Base-by-base conservation (phyloP, 768 basidiomycete genomes). In the Russula virescens region DNA sequence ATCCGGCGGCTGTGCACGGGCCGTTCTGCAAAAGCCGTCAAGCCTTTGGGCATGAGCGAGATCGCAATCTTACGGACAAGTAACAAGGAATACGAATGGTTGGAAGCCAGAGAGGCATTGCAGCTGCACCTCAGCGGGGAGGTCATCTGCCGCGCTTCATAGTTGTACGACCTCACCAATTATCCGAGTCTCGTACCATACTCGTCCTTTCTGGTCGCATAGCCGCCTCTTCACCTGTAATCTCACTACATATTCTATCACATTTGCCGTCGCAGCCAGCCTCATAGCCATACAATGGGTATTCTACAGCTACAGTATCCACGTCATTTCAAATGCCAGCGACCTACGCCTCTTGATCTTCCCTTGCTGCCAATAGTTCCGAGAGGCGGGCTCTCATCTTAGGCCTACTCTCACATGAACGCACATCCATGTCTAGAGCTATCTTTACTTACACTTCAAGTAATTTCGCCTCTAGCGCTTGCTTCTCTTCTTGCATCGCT, bases 401-500 rank as follows among this genome's bases (percentile, higher is more conserved):
- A 6, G 93, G 92, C 31, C 89, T 91, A 65, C 45, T 60, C 53
- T 45, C 42, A 31, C 40, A 46, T 69, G 46, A 69, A 58, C 42
- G 18, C 38, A 23, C 26, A 18, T 58, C 26, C 26, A 31, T 13
- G 14, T 13, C 31, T 34, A 56, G 49, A 21, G 50, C 28, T 11
- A 38, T 65, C 25, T 51, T 19, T 52, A 81, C 90, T 80, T 72
- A 92, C 83, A 98, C 88, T 73, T 94, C 92, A 38, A 89, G 78
- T 63, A 98, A 74, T 73, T 90, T 95, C 34, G 86, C 79, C 71
- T 97, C 94, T 51, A 98, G 72, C 31, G 78, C 80, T 73, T 96
- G 91, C 75, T 95, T 97, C 81, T 99, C 96, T 72, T 95, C 92
- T 74, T 97, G 94, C 48, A 98, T 76, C 1, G 88, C 91, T 54